Evolutionary conservation across 352 stramenopile species (phyloP), one percentile per base, ranked within the genome.

Genomic region (Plasmopara muralis): DNA sequence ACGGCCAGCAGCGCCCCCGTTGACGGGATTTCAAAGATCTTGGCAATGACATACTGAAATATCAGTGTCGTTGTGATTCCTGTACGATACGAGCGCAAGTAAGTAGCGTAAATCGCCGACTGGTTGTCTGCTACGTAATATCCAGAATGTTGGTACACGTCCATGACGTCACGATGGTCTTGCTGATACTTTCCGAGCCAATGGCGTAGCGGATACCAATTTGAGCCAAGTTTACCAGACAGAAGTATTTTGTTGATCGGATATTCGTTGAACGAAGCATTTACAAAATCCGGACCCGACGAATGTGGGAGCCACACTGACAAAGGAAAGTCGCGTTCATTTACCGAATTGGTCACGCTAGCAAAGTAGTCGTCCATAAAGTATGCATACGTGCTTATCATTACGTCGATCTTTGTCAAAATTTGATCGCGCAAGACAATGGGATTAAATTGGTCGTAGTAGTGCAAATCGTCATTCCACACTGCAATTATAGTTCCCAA

Each of bases 391-490:
- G 81, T 84, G 15, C 81, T 66, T 16, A 88, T 43, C 15, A 91
- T 58, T 48, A 89, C 74, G 29, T 91, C 80, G 25, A 71, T 64
- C 14, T 71, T 68, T 42, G 72, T 85, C 29, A 90, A 53, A 55
- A 90, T 78, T 45, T 77, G 62, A 30, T 90, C 70, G 8, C 74
- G 77, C 40, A 90, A 46, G 15, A 64, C 39, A 30, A 74, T 61
- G 10, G 77, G 72, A 52, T 86, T 64, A 46, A 87, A 85, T 66
- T 87, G 80, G 62, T 90, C 78, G 50, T 82, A 89, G 52, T 89
- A 85, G 47, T 85, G 77, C 52, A 89, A 53, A 43, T 90, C 80
- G 50, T 89, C 80, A 55, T 81, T 90, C 80, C 80, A 90, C 14
- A 89, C 65, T 9, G 82, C 62, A 34, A 90, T 67, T 9, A 90